Percentiles rank a stretch among this genome's conserved stretches.
Evolutionary conservation across 306 rosid species (phyloP).

Genomic region (Quercus ilex): DNA sequence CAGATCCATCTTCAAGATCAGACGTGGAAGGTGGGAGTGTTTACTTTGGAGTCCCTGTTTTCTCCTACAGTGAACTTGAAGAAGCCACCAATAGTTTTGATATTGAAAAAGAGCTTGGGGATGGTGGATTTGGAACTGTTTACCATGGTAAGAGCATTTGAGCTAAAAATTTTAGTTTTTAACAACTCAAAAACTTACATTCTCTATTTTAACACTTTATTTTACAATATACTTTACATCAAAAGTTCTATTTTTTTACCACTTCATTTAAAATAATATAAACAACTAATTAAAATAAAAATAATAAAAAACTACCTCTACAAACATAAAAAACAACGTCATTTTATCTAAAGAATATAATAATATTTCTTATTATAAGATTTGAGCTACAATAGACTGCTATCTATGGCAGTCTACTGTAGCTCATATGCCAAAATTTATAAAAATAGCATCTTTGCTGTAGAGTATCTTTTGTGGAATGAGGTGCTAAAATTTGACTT

Average conservation of each 20-base stretch:
- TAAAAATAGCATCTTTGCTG: fast-evolving
- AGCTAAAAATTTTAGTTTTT: no score
- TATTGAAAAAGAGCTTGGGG: conserved; percentile 36
- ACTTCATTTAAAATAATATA: no score
- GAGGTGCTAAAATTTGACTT: no score
- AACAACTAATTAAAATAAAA: no score
- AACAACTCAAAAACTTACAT: fast-evolving
- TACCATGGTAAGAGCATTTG: conserved; percentile 1
- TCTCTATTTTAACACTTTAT: fast-evolving
- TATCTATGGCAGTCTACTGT: neutral
- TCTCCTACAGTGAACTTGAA: conserved; percentile 33
- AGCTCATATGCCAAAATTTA: no score
- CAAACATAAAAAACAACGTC: no score
- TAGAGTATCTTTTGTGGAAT: no score
- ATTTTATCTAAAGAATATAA: no score
- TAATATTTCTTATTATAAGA: no score
- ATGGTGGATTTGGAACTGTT: conserved; percentile 45
- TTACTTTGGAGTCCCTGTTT: conserved; percentile 29
- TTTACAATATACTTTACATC: fast-evolving
- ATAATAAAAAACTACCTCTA: no score
- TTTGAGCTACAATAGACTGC: conserved; percentile 16
- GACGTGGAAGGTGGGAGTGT: conserved; percentile 24
- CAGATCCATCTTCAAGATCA: conserved; percentile 24
- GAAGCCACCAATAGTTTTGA: conserved; percentile 44
- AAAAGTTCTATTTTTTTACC: fast-evolving